Conservation (phyloP, 805 yeast genomes). For the Wickerhamiella domercqiae region DNA sequence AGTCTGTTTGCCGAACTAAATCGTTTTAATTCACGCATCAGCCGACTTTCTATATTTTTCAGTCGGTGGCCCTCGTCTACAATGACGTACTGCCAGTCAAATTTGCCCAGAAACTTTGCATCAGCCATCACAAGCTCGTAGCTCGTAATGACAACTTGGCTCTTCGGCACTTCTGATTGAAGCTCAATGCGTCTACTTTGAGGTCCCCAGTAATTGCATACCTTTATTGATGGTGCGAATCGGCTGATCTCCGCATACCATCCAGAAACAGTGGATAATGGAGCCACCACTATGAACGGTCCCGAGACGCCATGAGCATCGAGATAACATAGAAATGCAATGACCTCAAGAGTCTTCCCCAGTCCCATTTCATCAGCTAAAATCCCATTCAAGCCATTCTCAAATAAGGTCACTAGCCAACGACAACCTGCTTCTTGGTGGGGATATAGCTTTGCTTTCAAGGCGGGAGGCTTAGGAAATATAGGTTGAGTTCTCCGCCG, state of each 20-base stretch:
- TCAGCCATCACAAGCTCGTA: constrained; percentile 72
- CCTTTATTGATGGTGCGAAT: constrained; percentile 59
- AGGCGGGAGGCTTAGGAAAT: not conserved
- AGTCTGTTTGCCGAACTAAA: constrained; percentile 49
- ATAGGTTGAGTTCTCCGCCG: not conserved
- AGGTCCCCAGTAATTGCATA: constrained; percentile 44
- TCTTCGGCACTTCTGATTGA: constrained; percentile 19
- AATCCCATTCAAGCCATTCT: constrained; percentile 89
- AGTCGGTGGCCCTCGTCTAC: constrained; percentile 95
- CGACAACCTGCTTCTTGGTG: constrained; percentile 84
- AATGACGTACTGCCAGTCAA: constrained; percentile 66
- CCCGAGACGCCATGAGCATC: constrained; percentile 65
- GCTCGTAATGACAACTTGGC: constrained; percentile 56
- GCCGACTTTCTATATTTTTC: constrained; percentile 65
- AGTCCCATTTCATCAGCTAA: constrained; percentile 97
- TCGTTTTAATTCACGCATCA: constrained; percentile 56
- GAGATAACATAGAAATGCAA: constrained; percentile 59
- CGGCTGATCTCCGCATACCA: constrained; percentile 62
- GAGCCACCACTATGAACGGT: constrained; percentile 88
- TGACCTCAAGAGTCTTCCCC: constrained; percentile 85
- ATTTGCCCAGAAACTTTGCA: constrained; percentile 34
- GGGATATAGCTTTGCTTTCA: constrained; percentile 21
- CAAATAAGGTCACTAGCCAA: constrained; percentile 78
- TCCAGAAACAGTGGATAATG: constrained; percentile 76
- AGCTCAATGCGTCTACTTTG: constrained; percentile 40